Percentiles rank a stretch among this genome's conserved stretches.
phyloP scores from a whole-genome alignment of 2,329 filamentous ascomycete genomes.

The Penicillium palitans region DNA sequence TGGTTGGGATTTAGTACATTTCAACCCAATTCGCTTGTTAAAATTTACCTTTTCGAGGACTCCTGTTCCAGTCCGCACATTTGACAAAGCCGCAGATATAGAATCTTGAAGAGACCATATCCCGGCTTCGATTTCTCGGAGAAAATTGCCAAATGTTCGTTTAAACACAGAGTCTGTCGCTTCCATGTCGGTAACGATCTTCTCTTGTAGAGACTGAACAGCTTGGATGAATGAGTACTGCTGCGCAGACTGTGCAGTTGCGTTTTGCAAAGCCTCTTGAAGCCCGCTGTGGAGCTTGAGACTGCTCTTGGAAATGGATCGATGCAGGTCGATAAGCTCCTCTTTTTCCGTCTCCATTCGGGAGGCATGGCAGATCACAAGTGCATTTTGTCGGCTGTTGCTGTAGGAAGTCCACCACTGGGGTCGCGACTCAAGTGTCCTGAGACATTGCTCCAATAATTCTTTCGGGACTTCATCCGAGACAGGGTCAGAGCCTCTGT shows the following conservation, averaged over 20 bases:
- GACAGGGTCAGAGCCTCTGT: constrained; percentile 18
- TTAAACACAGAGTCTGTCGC: constrained; percentile 28
- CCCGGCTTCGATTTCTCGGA: constrained; percentile 28
- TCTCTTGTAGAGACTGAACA: constrained; percentile 33
- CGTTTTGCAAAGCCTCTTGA: constrained; percentile 34
- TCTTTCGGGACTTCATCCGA: constrained; percentile 23
- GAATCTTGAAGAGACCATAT: constrained; percentile 25
- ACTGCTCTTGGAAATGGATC: constrained; percentile 40
- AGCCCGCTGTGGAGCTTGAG: constrained; percentile 39
- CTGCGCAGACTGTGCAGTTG: constrained; percentile 31
- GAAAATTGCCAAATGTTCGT: constrained; percentile 26
- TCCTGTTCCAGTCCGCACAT: constrained; percentile 18
- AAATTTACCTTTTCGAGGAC: constrained; percentile 27
- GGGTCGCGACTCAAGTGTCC: constrained; percentile 53
- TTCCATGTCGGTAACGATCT: constrained; percentile 36
- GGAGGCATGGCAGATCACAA: constrained; percentile 63
- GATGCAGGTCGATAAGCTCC: constrained; percentile 43
- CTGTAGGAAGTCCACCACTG: constrained; percentile 67
- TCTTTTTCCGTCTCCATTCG: constrained; percentile 59
- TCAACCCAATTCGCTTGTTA: not conserved
- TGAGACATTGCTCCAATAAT: constrained; percentile 53
- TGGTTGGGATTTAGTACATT: constrained; percentile 20
- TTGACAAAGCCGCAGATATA: constrained; percentile 22
- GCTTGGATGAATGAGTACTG: constrained; percentile 37
- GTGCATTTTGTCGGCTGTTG: constrained; percentile 61